Evolutionary conservation across 257 asterid genomes (phyloP).

Genomic region (Asclepias syriaca): DNA sequence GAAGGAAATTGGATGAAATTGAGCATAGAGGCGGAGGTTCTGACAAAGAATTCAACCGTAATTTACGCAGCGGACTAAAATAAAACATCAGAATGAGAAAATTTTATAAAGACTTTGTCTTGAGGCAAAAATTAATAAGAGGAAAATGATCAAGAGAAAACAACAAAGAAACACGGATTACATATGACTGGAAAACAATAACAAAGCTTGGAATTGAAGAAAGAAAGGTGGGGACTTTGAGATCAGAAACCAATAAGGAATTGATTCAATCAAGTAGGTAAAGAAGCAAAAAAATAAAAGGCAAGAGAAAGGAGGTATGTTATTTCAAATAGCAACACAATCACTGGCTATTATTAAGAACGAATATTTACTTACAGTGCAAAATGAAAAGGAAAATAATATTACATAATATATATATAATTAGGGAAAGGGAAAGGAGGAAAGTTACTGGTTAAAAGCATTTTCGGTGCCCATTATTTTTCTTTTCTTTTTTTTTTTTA

Average conservation of each 20-base stretch:
- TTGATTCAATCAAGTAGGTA: slow-evolving; percentile 27
- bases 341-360: slow-evolving; percentile 1
- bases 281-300: not conserved
- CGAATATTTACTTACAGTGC: not conserved
- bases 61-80: slow-evolving; percentile 24
- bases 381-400: not conserved
- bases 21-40: slow-evolving; percentile 39
- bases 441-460: slow-evolving; percentile 30
- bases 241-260: slow-evolving; percentile 16
- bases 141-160: slow-evolving; percentile 16
- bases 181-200: not conserved
- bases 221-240: slow-evolving; percentile 17
- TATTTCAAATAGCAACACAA: slow-evolving; percentile 9
- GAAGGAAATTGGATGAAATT: slow-evolving; percentile 44
- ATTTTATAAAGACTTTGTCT: slow-evolving; percentile 8
- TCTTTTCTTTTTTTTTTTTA: slow-evolving; percentile 6
- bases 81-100: slow-evolving; percentile 39
- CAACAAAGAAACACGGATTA: not conserved
- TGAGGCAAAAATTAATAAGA: slow-evolving; percentile 8
- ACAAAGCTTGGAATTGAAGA: not conserved
- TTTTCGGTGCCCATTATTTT: slow-evolving; percentile 31
- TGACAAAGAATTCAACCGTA: slow-evolving; percentile 24
- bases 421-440: not conserved
- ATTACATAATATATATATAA: too few species aligned
- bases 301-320: not conserved